phyloP scores from a whole-genome alignment of 2,329 filamentous ascomycete species.

The Trichoderma koningiopsis region DNA sequence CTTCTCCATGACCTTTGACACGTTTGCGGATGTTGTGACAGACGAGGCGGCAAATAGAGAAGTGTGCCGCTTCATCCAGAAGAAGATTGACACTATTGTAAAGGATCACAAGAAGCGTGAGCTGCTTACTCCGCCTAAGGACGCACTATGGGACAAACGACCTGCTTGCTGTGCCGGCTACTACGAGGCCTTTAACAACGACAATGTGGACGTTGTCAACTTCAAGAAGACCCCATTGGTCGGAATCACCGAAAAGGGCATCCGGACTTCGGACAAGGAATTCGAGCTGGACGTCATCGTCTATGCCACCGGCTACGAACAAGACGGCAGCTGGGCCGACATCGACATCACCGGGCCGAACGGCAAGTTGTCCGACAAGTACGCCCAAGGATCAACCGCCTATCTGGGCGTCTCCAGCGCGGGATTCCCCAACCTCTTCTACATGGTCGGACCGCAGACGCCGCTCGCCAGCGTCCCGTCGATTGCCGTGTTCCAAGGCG shows the following conservation, averaged over 20 bases:
- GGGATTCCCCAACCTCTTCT: neutral
- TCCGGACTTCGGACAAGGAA: neutral
- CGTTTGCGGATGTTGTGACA: neutral
- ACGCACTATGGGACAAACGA: neutral
- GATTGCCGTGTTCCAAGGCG: neutral
- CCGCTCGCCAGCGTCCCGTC: neutral
- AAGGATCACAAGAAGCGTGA: neutral
- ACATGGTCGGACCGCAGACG: neutral
- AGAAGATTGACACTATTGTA: neutral
- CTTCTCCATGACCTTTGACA: neutral
- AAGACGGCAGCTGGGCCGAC: neutral
- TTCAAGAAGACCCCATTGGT: neutral
- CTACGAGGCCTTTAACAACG: neutral
- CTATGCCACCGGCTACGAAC: neutral
- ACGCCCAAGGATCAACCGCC: neutral
- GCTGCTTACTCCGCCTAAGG: neutral
- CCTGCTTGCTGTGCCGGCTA: neutral
- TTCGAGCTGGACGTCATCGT: conserved; percentile 8
- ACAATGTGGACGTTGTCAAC: conserved; percentile 2
- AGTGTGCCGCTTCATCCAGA: neutral
- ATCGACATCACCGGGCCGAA: neutral
- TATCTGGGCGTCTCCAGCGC: neutral
- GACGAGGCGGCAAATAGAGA: neutral
- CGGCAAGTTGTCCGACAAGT: neutral
- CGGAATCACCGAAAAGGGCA: neutral